These are phyloP conservation scores for Macaranga tanarius DNA, from an alignment of 441 rosid genomes.

Conservation along the genomic window DNA sequence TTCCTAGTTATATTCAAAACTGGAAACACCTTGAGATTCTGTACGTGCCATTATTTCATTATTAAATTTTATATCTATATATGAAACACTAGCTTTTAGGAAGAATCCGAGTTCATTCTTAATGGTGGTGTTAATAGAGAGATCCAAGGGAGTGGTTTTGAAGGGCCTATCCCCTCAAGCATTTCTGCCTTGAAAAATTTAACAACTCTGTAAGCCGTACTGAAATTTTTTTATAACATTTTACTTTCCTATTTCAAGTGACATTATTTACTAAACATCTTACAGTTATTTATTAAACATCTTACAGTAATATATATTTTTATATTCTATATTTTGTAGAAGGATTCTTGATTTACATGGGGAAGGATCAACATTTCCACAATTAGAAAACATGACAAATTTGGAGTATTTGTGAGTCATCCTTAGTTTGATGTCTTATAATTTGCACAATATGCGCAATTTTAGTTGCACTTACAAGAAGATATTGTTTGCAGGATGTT, in stretches of 20 bases:
- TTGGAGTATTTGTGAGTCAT: conserved; percentile 28
- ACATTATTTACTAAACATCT: no score
- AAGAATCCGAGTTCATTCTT: neutral
- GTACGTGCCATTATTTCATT: conserved; percentile 16
- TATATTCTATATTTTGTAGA: conserved; percentile 19
- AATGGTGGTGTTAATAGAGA: conserved; percentile 26
- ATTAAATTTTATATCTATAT: neutral
- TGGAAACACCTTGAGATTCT: conserved; percentile 30
- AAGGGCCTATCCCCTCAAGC: conserved; percentile 45
- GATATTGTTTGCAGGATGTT: conserved; percentile 29
- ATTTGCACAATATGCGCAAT: neutral
- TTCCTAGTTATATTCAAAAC: conserved; percentile 25
- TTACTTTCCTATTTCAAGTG: no score
- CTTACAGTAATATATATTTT: no score
- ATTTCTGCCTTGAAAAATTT: conserved; percentile 31
- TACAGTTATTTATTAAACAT: no score
- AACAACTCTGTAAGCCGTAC: conserved; percentile 35
- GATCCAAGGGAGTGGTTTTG: conserved; percentile 44
- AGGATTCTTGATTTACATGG: conserved; percentile 39
- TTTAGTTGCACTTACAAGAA: neutral
- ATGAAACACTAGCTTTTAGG: neutral
- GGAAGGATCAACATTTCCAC: conserved; percentile 32
- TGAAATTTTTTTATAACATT: no score
- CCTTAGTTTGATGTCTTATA: neutral
- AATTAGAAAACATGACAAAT: conserved; percentile 20